A percentile compares a stretch with the other conserved stretches of the same genome.
Evolutionary conservation across 495 filamentous ascomycete genomes (phyloP).

Genomic region (Aspergillus ellipticus): DNA sequence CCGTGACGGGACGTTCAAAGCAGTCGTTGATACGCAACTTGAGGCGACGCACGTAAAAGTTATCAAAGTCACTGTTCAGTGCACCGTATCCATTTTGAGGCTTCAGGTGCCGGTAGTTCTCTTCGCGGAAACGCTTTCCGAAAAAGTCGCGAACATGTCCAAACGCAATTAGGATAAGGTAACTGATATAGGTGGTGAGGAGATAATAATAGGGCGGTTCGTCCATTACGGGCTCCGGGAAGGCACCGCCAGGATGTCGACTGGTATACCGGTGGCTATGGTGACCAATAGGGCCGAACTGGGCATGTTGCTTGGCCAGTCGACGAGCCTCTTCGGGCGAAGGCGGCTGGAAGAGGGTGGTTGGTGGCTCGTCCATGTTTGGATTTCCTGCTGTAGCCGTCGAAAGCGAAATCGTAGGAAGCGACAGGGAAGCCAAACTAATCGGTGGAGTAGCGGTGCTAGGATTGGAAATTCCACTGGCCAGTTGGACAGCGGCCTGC

Average conservation of each 20-base stretch:
- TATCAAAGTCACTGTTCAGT: conserved; percentile 98
- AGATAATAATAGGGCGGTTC: conserved; percentile 97
- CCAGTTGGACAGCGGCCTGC: conserved; percentile 57
- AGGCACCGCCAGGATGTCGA: conserved; percentile 69
- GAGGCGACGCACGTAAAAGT: conserved; percentile 89
- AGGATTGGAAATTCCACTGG: conserved; percentile 53
- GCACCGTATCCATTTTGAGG: conserved; percentile 86
- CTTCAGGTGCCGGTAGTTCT: conserved; percentile 79
- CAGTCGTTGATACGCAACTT: conserved; percentile 96
- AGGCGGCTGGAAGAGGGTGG: conserved; percentile 85
- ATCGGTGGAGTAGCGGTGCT: conserved; percentile 56
- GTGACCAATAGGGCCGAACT: conserved; percentile 84
- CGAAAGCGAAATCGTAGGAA: conserved; percentile 91
- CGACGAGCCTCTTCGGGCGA: conserved; percentile 78
- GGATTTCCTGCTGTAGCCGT: conserved; percentile 79
- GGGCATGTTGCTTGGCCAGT: conserved; percentile 75
- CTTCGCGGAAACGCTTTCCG: conserved; percentile 86
- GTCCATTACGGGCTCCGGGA: conserved; percentile 83
- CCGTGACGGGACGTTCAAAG: conserved; percentile 86
- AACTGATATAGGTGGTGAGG: conserved; percentile 95
- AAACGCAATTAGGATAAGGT: conserved; percentile 91
- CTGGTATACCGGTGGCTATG: conserved; percentile 82
- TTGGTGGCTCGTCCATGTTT: conserved; percentile 67
- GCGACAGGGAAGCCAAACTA: conserved; percentile 66
- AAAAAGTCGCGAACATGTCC: conserved; percentile 97